Conservation (phyloP, 441 rosid species). For the Populus hybrid region DNA sequence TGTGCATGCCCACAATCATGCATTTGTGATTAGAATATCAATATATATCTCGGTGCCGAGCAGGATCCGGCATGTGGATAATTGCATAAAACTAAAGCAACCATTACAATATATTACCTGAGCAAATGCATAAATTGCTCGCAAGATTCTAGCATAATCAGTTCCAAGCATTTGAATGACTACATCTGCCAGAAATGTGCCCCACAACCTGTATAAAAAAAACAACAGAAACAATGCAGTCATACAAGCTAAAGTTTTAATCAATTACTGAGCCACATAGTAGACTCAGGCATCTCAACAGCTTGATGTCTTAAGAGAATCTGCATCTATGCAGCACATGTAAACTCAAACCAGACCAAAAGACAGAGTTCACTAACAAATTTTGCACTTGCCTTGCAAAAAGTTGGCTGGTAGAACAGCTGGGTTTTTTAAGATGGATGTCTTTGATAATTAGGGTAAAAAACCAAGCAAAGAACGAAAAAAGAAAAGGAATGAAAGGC, state of each 20-base stretch:
- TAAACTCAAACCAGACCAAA: too few species aligned
- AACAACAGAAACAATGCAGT: background rate
- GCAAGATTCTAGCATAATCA: slow-evolving; percentile 88
- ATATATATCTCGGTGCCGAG: background rate
- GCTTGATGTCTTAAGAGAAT: too few species aligned
- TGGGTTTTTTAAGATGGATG: background rate
- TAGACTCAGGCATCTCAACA: background rate
- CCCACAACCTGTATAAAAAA: slow-evolving; percentile 73
- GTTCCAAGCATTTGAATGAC: slow-evolving; percentile 99
- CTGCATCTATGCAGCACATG: too few species aligned
- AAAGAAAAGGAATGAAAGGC: background rate
- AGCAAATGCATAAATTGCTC: slow-evolving; percentile 91
- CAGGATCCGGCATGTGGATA: background rate
- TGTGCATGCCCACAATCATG: background rate
- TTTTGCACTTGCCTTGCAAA: too few species aligned
- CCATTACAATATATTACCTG: slow-evolving; percentile 50
- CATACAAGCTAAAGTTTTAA: background rate
- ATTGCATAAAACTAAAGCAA: background rate
- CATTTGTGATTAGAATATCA: background rate
- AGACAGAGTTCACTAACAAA: too few species aligned
- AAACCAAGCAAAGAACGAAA: background rate
- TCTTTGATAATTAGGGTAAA: background rate
- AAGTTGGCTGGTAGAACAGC: too few species aligned
- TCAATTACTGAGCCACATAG: background rate
- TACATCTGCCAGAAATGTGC: slow-evolving; percentile 86